Evolutionary conservation across 768 basidiomycete species (phyloP), one percentile per base, ranked within the genome.

Genomic region (Pholiota conissans): DNA sequence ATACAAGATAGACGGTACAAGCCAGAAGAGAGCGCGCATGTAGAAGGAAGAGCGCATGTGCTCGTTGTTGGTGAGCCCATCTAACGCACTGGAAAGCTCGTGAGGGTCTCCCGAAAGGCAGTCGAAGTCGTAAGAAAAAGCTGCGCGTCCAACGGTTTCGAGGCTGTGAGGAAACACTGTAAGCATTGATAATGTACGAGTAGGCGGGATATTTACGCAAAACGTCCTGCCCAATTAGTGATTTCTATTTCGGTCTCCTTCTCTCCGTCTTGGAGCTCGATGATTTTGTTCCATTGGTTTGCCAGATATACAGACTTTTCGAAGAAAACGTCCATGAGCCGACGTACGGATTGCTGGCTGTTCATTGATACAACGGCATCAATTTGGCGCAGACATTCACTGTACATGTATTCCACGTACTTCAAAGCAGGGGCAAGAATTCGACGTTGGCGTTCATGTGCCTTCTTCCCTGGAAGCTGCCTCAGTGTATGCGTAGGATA

Each of bases 11-110:
- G 80, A 75, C 2, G 85, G 85, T 26, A 82, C 77, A 14, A 84
- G 67, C 83, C 82, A 85, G 55, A 86, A 85, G 24, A 86, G 71
- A 34, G 86, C 82, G 35, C 83, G 80, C 76, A 85, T 85, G 61
- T 85, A 85, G 65, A 86, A 85, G 3, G 83, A 83, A 49, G 80
- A 78, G n/a, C 63, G 62, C 34, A 75, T 82, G 63, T 84, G 79
- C 65, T 86, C 79, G 47, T 79, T 80, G 65, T 85, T 85, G n/a
- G 83, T 86, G 24, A 87, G 71, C 26, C 79, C 78, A 62, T 87
- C 83, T 42, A 87, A 69, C 7, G 84, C 74, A 59, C 81, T 77
- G 20, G 81, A 76, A 3, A 87, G 67, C 22, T 74, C 65, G 62
- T 83, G 77, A 3, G 80, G 71, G 45, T 73, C 73, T 14, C 79